Evolutionary conservation across 768 basidiomycete genomes (phyloP).

Genomic region (Amylocystis lapponica): DNA sequence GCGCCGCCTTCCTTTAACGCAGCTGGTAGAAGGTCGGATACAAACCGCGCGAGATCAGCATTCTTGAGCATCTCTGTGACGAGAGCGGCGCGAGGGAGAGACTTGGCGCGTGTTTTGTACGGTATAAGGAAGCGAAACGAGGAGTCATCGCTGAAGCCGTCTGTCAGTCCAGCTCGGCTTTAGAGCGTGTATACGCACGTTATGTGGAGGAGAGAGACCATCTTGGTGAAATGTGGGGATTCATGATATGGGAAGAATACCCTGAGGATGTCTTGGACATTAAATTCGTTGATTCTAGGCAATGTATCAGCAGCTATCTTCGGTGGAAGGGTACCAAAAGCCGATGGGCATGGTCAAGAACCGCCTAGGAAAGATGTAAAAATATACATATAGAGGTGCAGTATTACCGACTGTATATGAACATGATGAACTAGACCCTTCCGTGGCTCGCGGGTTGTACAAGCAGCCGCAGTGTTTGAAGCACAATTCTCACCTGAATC

Average conservation of each 20-base stretch:
- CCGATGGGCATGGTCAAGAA: neutral
- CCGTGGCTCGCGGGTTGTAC: too few relatives aligned
- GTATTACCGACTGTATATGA: too few relatives aligned
- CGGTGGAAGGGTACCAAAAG: neutral
- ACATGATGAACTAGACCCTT: too few relatives aligned
- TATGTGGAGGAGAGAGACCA: constrained; percentile 81
- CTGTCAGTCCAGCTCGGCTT: too few relatives aligned
- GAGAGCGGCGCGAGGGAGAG: constrained; percentile 65
- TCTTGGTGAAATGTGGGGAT: constrained; percentile 89
- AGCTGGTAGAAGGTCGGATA: constrained; percentile 57
- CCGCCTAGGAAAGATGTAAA: neutral
- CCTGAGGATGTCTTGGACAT: constrained; percentile 68
- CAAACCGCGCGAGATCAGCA: constrained; percentile 66
- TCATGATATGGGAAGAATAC: constrained; percentile 95
- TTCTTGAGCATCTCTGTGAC: constrained; percentile 70
- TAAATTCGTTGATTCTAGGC: constrained; percentile 86
- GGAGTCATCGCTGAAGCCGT: constrained; percentile 49
- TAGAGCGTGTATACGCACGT: constrained; percentile 53
- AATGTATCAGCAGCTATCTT: too few relatives aligned
- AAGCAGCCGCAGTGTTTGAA: too few relatives aligned
- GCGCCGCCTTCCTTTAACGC: constrained; percentile 40
- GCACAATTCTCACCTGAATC: constrained; percentile 91
- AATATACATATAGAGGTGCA: neutral
- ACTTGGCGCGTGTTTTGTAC: constrained; percentile 72
- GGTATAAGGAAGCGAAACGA: constrained; percentile 65